Percentiles rank a stretch among this genome's conserved stretches.
Evolutionary conservation across 176 grass and related monocot genomes (phyloP).

Genomic region (Triticum timopheevii): DNA sequence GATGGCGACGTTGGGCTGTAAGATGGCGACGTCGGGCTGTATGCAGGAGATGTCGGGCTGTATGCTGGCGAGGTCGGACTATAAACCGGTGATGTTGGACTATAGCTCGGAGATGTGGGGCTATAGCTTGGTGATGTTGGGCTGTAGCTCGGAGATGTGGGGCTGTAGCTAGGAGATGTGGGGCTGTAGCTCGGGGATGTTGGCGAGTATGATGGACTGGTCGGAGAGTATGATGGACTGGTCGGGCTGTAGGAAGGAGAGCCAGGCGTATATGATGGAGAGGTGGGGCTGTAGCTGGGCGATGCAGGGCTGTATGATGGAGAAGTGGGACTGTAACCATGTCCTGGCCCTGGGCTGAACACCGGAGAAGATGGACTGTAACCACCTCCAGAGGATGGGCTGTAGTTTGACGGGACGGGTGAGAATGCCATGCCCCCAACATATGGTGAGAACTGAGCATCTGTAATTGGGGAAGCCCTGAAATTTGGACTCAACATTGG

Average conservation of each 20-base stretch:
- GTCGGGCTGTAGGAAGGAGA: conserved; percentile 65
- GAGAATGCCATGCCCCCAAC: conserved; percentile 90
- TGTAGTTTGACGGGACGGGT: conserved; percentile 73
- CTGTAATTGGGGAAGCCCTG: conserved; percentile 84
- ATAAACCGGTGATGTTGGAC: conserved; percentile 55
- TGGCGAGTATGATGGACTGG: conserved; percentile 59
- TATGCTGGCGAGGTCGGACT: conserved; percentile 66
- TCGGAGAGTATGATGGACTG: conserved; percentile 67
- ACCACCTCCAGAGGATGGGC: conserved; percentile 63
- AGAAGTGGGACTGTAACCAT: conserved; percentile 54
- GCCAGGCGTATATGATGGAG: conserved; percentile 58
- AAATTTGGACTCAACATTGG: conserved; percentile 93
- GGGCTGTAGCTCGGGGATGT: conserved; percentile 63
- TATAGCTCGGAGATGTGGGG: conserved; percentile 64
- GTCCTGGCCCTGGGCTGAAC: conserved; percentile 56
- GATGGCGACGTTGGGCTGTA: conserved; percentile 60
- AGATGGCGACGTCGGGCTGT: conserved; percentile 57
- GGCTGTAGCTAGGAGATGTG: conserved; percentile 61
- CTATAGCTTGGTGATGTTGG: conserved; percentile 63
- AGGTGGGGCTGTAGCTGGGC: conserved; percentile 54
- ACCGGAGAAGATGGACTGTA: conserved; percentile 71
- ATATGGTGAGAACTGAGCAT: conserved; percentile 93
- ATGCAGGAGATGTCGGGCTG: conserved; percentile 60
- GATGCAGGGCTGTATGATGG: conserved; percentile 56
- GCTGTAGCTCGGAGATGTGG: conserved; percentile 57